Base-by-base conservation (phyloP, 2,329 filamentous ascomycete species). In the Alternaria hordeiaustralica region DNA sequence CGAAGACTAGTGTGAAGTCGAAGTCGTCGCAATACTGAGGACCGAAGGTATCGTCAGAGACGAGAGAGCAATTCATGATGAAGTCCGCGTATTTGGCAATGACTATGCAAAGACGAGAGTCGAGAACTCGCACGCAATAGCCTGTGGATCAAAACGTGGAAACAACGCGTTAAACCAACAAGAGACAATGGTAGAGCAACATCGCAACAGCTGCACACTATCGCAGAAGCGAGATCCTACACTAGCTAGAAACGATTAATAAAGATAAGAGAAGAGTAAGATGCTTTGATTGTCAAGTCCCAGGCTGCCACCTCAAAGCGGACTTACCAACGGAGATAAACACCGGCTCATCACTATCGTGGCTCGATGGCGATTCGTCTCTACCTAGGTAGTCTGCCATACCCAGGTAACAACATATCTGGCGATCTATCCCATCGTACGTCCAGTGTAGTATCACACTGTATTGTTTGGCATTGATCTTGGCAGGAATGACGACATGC, bases 381-480 rank as follows among this genome's bases (percentile, higher is more conserved):
- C 36, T n/a, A n/a, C n/a, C n/a, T n/a, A n/a, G n/a, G n/a, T 18
- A 18, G 33, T 18, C 8, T 18, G 10, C 15, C 15, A 41, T n/a
- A 12, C 1, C 21, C 5, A 21, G 21, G 21, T 21, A 30, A 13
- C n/a, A 41, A 41, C 5, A 6, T 18, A 11, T 11, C n/a, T 18
- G 36, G n/a, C 0, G 9, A 41, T 41, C n/a, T 41, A 3, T 3
- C 8, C 3, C 2, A 18, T 11, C 6, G 1, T 0, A 1, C n/a
- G 2, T 41, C 36, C 36, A 11, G 4, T 18, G 3, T 41, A 5
- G n/a, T 41, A 6, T 41, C 36, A 6, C 10, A 41, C 4, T 0
- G 36, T 41, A 18, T 3, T 41, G 36, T 3, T 41, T 41, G 36
- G 2, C 4, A 41, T 41, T 41, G 5, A 41, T 41, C 5, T 36